A percentile compares a stretch with the other conserved stretches of the same genome.
Conservation (phyloP, 768 basidiomycete species). For the Lyophyllum shimeji region DNA sequence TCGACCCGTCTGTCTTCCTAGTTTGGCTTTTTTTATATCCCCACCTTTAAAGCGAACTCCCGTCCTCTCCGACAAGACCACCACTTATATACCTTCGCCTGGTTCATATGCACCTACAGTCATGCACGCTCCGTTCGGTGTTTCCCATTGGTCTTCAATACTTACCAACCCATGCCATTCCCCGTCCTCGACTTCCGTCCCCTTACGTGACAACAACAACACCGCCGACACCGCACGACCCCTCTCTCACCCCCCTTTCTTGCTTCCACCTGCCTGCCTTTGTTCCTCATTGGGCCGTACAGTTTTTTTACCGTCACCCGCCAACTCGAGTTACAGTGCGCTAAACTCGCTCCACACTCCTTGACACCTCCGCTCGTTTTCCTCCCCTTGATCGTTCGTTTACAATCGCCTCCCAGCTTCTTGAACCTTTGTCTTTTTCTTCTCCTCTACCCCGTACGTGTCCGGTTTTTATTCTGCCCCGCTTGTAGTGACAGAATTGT, state of each 20-base stretch:
- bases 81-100: slow-evolving; percentile 16
- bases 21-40: slow-evolving; percentile 16
- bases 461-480: background rate
- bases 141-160: slow-evolving; percentile 3
- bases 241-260: background rate
- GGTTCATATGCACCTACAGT: slow-evolving; percentile 1
- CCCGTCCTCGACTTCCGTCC: background rate
- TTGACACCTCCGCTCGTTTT: slow-evolving; percentile 2
- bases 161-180: slow-evolving; percentile 13
- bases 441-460: background rate
- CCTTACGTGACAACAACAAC: background rate
- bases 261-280: background rate
- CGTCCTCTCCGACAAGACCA: slow-evolving; percentile 2
- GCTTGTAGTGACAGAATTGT: background rate
- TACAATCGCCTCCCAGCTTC: background rate
- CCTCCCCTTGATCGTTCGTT: background rate
- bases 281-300: background rate
- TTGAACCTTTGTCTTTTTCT: background rate
- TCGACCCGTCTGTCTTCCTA: background rate
- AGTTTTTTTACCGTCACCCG: background rate
- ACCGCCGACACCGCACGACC: background rate
- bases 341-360: slow-evolving; percentile 16
- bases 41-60: slow-evolving; percentile 11
- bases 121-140: slow-evolving; percentile 6
- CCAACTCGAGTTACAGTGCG: slow-evolving; percentile 22